Evolutionary conservation across 768 basidiomycete genomes (phyloP), one percentile per base, ranked within the genome.

Genomic region (Agaricus subrufescens): DNA sequence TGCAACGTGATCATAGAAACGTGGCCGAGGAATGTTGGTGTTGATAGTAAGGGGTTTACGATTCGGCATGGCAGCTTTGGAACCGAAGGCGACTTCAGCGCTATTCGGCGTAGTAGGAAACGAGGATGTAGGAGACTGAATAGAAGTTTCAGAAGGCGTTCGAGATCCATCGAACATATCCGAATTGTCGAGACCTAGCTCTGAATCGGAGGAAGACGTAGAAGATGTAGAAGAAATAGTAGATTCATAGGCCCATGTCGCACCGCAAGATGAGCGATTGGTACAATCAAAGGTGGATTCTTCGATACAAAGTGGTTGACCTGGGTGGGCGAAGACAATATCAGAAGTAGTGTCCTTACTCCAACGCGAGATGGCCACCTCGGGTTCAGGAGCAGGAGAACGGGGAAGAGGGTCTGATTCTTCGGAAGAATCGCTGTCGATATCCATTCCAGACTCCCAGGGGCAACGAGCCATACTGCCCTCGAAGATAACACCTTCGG

Each of bases 381-480:
- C 71, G 39, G 67, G 62, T 45, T 63, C 54, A 23, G 64, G 60
- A 3, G 70, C 66, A 27, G 60, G 65, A 23, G 71, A 67, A 29
- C 69, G 68, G 42, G 71, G 74, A 25, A 68, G 71, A 31, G 74
- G 69, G 50, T 76, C 75, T 54, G 67, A 74, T 51, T 72, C 71
- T 14, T 66, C 68, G 8, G 79, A 81, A 7, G 82, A 79, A 58
- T 85, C 78, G 58, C 78, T 82, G 66, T 86, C 84, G 61, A 84
- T 82, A 52, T 87, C 83, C 74, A 86, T 80, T 49, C 85, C 86
- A 14, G 83, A 79, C 66, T 87, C 85, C 85, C 85, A 87, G 4
- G 84, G 80, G 63, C 85, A 87, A 45, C 85, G 82, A 39, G 85
- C 85, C 84, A 87, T 87, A 66, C 84, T 85, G 60, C 84, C 85